Base-by-base conservation (phyloP, 2,329 filamentous ascomycete species). In the Orbilia quercus region DNA sequence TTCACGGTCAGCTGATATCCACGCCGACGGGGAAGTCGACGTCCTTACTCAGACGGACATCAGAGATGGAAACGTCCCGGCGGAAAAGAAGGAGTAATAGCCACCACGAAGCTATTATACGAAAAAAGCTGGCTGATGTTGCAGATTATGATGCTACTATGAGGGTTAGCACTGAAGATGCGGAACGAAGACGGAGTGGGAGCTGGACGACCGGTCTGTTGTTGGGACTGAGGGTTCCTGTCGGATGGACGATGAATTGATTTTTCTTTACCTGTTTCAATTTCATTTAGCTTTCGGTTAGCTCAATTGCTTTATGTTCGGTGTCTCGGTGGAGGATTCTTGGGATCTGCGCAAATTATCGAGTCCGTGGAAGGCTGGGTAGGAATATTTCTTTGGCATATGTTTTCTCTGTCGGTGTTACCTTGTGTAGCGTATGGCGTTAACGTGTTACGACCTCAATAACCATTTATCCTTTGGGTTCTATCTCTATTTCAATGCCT, bases 161-260 rank as follows among this genome's bases (percentile, higher is more conserved):
- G 7, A 31, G 9, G 11, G 23, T 65, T 31, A 62, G 57, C 25
- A 54, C 45, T 14, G 58, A 59, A 12, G 67, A 72, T 9, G 67
- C 67, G 16, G 67, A 65, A 3, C 25, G 40, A 23, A 58, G 67
- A 36, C 38, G 67, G 20, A 18, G 38, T 9, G 67, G 59, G 2
- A 72, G 67, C 20, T 72, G 67, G 67, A 63, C 38, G 45, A 72
- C 67, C 0, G 53, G 59, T 0, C 14, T 72, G 34, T 34, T 72
- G 1, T 48, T 72, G 20, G 53, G 67, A 11, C 18, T 72, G 12
- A 51, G 67, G n/a, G 23, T 72, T 1, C 67, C 67, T 0, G 53
- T 72, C 34, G 51, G 67, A 4, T 72, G 67, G 67, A 72, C 67
- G 22, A 72, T 72, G 67, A 71, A 59, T 20, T 72, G 47, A 44